Evolutionary conservation across 257 asterid species (phyloP).

Genomic region (Cinchona pubescens): DNA sequence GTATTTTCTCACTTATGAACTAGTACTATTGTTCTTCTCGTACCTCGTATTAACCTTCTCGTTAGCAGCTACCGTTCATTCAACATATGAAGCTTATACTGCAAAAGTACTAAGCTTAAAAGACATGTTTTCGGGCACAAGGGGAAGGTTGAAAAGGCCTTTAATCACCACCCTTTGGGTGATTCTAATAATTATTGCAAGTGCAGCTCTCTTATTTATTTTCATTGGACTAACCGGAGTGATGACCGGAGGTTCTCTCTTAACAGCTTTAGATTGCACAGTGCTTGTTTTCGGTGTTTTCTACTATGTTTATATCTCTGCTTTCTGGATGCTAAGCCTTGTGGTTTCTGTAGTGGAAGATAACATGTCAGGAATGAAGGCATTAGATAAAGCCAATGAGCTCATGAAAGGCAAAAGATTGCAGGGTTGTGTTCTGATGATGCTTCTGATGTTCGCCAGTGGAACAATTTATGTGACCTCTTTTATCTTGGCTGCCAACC

Average conservation of each 20-base stretch:
- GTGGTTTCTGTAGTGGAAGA: constrained; percentile 17
- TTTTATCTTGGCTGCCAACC: neutral
- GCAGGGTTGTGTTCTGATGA: constrained; percentile 10
- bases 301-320: neutral
- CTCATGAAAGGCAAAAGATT: constrained; percentile 14
- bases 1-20: neutral
- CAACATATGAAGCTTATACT: constrained; percentile 11
- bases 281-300: neutral
- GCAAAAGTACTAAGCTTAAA: constrained; percentile 2
- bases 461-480: neutral
- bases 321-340: constrained; percentile 7
- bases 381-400: constrained; percentile 14
- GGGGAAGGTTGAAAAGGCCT: constrained; percentile 10
- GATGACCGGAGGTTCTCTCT: neutral
- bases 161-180: constrained; percentile 1
- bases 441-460: neutral
- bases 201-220: neutral
- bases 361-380: constrained; percentile 1
- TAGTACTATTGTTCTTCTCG: neutral
- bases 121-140: neutral
- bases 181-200: neutral
- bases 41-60: neutral
- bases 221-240: neutral
- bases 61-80: neutral
- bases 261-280: neutral